Evolutionary conservation across 108 stramenopile genomes (phyloP).

Genomic region (Nitzschia palea): DNA sequence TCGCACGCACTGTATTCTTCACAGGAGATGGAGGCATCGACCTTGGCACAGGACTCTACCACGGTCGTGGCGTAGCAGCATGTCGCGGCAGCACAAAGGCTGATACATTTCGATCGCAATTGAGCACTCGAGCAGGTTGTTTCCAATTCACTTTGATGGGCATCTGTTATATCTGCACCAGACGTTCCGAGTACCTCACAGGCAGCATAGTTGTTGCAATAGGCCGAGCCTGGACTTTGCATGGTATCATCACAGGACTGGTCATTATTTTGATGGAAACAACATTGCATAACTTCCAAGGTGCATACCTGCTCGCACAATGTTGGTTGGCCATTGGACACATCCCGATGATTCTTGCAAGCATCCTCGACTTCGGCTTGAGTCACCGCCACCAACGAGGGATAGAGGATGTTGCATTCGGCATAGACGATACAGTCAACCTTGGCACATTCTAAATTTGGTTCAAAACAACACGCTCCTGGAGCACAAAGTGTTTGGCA

Average conservation of each 20-base stretch:
- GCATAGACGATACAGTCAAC: conserved; percentile 16
- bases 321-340: neutral
- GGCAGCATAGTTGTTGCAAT: conserved; percentile 16
- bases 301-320: conserved; percentile 18
- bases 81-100: conserved; percentile 15
- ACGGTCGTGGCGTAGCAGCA: conserved; percentile 14
- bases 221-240: neutral
- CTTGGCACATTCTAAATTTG: neutral
- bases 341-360: conserved; percentile 14
- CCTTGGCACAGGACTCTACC: conserved; percentile 9
- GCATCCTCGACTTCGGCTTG: conserved; percentile 15
- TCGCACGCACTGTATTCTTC: conserved; percentile 22
- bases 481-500: conserved; percentile 14
- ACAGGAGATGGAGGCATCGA: conserved; percentile 11
- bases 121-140: neutral
- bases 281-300: conserved; percentile 11
- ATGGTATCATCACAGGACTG: neutral
- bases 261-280: conserved; percentile 15
- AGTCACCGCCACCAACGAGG: neutral
- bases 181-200: conserved; percentile 8
- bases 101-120: conserved; percentile 6
- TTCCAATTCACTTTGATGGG: conserved; percentile 5
- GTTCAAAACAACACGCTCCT: conserved; percentile 27
- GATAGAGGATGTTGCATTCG: conserved; percentile 17
- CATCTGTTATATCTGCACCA: neutral